Evolutionary conservation across 495 filamentous ascomycete species (phyloP).

Genomic region (Extremus antarcticus): DNA sequence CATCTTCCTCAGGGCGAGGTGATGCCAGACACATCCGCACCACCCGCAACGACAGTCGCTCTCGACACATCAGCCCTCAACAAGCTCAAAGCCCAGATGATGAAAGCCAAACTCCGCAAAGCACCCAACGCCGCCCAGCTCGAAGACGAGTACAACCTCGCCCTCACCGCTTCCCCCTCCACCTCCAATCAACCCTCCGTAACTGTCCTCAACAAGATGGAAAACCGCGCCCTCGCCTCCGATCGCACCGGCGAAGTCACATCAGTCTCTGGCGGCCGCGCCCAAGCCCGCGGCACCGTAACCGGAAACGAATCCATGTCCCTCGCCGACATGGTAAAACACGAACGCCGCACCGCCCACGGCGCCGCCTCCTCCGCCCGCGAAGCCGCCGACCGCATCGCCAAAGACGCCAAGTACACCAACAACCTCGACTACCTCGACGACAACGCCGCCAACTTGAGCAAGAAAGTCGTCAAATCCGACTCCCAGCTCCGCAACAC

Average conservation of each 20-base stretch:
- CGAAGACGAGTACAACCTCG: constrained; percentile 74
- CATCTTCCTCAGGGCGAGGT: constrained; percentile 37
- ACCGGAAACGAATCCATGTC: constrained; percentile 92
- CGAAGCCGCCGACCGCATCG: constrained; percentile 79
- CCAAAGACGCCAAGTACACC: constrained; percentile 84
- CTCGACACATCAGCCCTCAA: constrained; percentile 76
- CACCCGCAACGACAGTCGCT: constrained; percentile 34
- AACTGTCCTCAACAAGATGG: constrained; percentile 74
- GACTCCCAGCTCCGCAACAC: constrained; percentile 81
- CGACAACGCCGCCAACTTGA: constrained; percentile 84
- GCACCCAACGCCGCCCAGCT: constrained; percentile 62
- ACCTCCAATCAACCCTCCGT: constrained; percentile 53
- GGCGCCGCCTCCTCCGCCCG: constrained; percentile 70
- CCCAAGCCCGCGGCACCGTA: constrained; percentile 66
- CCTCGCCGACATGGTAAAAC: constrained; percentile 88
- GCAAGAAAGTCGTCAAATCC: constrained; percentile 77
- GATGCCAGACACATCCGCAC: constrained; percentile 32
- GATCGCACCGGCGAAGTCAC: constrained; percentile 64
- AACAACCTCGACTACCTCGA: constrained; percentile 95
- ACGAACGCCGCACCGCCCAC: constrained; percentile 67
- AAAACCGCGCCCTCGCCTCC: constrained; percentile 77
- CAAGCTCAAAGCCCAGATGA: constrained; percentile 77
- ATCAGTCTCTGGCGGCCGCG: constrained; percentile 61
- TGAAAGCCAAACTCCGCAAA: constrained; percentile 81
- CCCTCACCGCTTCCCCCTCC: constrained; percentile 43